These are phyloP conservation scores for Coemansia sp. DNA, from an alignment of 192 early-diverging fungal species.

Conservation along the genomic window DNA sequence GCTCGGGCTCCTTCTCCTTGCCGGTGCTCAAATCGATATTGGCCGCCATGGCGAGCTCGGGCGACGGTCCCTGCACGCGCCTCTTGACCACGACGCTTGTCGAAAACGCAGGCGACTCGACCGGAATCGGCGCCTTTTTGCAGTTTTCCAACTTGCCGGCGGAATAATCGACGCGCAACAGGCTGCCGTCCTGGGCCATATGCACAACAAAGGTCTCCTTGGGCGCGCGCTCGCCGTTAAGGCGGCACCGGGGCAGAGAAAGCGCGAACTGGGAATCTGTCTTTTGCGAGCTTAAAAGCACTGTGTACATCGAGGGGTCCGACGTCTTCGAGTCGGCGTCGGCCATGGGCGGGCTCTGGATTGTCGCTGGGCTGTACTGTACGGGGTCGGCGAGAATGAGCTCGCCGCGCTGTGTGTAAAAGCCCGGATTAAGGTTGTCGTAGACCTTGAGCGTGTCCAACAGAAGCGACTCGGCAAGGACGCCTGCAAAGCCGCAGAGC, in stretches of 20 bases:
- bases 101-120: slow-evolving; percentile 3
- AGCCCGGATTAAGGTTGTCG: slow-evolving; percentile 14
- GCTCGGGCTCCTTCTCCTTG: slow-evolving; percentile 47
- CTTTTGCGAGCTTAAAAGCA: slow-evolving; percentile 26
- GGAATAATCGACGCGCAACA: slow-evolving; percentile 41
- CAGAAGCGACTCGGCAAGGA: not conserved
- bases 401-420: slow-evolving; percentile 43
- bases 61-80: slow-evolving; percentile 24
- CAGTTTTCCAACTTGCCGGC: slow-evolving; percentile 35
- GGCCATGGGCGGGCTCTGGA: slow-evolving; percentile 17
- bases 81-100: slow-evolving; percentile 24
- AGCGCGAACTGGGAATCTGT: slow-evolving; percentile 17
- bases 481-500: not conserved
- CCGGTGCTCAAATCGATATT: slow-evolving; percentile 36
- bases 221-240: slow-evolving; percentile 9
- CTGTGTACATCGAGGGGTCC: slow-evolving; percentile 17
- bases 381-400: slow-evolving; percentile 25
- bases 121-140: not conserved
- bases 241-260: slow-evolving; percentile 22
- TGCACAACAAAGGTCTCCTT: slow-evolving; percentile 47
- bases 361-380: slow-evolving; percentile 20
- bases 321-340: not conserved
- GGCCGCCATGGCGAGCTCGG: slow-evolving; percentile 29
- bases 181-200: slow-evolving; percentile 11
- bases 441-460: slow-evolving; percentile 35